phyloP scores from a whole-genome alignment of 2,329 filamentous ascomycete genomes.

The Xylariaceae sp. region DNA sequence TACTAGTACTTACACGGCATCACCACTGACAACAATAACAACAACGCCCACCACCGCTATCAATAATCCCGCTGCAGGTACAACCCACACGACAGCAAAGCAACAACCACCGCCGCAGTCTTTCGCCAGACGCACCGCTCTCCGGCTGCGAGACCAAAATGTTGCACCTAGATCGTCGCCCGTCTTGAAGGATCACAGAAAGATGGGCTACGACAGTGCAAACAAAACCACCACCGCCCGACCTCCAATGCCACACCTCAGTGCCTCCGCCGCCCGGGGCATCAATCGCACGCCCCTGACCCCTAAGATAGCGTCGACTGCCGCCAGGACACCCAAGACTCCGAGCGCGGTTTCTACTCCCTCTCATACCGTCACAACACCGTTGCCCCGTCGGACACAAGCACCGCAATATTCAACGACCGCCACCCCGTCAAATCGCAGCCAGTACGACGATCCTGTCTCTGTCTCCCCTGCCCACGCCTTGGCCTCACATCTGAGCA shows the following conservation, averaged over 20 bases:
- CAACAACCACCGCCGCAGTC: not conserved
- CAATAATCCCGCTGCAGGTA: no score
- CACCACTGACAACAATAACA: no score
- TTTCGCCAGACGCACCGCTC: conserved; percentile 5
- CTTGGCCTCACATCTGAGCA: conserved; percentile 53
- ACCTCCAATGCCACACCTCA: conserved; percentile 66
- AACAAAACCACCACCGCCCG: conserved; percentile 43
- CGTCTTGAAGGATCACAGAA: conserved; percentile 29
- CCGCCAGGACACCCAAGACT: conserved; percentile 18
- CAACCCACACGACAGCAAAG: not conserved
- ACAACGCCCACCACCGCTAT: no score
- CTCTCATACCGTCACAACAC: conserved; percentile 37
- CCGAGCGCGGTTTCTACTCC: conserved; percentile 16
- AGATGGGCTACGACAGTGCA: conserved; percentile 43
- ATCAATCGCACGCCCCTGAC: conserved; percentile 47
- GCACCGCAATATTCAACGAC: conserved; percentile 30
- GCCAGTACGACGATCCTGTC: conserved; percentile 46
- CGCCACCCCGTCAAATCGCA: conserved; percentile 15
- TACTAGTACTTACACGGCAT: no score
- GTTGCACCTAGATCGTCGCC: conserved; percentile 29
- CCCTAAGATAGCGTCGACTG: conserved; percentile 51
- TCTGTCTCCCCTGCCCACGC: conserved; percentile 36
- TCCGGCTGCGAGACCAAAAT: conserved; percentile 37
- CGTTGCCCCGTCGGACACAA: conserved; percentile 34
- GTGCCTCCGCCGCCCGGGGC: conserved; percentile 55